A percentile compares a stretch with the other conserved stretches of the same genome.
Evolutionary conservation across 169 alveolate species (phyloP).

Genomic region (Eimeria brunetti): DNA sequence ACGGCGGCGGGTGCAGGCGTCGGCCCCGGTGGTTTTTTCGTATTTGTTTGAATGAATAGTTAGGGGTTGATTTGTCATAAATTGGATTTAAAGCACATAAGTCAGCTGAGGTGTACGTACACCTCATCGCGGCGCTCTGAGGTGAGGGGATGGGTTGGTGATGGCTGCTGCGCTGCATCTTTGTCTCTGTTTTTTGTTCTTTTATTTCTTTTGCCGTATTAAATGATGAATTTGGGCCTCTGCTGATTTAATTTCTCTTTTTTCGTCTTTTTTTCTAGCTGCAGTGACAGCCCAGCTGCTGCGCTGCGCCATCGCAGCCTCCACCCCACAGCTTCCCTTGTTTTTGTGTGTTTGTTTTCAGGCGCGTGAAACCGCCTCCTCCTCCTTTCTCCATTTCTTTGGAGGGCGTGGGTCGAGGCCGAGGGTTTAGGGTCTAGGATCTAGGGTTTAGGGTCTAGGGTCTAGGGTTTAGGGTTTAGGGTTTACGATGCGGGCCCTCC

Average conservation of each 20-base stretch:
- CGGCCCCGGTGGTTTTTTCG: not conserved
- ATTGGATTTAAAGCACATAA: not conserved
- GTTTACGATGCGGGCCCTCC: constrained; percentile 47
- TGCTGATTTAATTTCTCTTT: not conserved
- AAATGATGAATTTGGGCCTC: not conserved
- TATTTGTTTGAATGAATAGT: not conserved
- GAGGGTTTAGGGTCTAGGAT: not conserved
- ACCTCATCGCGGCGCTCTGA: not conserved
- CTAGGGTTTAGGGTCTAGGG: not conserved
- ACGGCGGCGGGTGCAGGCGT: constrained; percentile 6
- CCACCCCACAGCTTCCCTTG: too few species aligned
- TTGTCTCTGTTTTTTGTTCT: too few species aligned
- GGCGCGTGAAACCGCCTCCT: not conserved
- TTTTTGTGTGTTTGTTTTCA: not conserved
- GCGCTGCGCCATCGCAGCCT: too few species aligned
- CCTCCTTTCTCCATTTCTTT: not conserved
- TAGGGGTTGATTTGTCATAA: not conserved
- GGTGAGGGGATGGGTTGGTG: not conserved
- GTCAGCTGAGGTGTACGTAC: constrained; percentile 14
- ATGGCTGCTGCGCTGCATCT: not conserved
- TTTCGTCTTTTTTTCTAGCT: not conserved
- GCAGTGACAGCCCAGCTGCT: not conserved
- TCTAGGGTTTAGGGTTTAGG: constrained; percentile 51
- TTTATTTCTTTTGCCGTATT: too few species aligned
- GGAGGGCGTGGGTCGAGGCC: not conserved